phyloP scores from a whole-genome alignment of 768 basidiomycete species.

The Mycena capillaripes region DNA sequence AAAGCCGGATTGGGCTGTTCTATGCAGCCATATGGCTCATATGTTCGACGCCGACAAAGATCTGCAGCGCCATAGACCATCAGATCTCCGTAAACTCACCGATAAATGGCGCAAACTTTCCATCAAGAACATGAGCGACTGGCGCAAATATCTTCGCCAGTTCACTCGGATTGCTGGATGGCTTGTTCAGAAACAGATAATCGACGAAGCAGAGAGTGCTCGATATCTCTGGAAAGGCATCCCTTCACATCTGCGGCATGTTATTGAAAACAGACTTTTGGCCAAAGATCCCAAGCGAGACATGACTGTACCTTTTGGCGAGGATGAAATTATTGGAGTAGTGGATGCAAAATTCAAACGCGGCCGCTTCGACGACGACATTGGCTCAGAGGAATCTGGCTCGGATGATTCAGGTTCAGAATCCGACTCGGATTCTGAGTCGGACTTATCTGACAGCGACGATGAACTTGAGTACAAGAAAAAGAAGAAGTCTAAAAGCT shows the following conservation, averaged over 20 bases:
- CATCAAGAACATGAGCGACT: constrained; percentile 4
- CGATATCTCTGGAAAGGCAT: background rate
- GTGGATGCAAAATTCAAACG: background rate
- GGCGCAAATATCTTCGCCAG: background rate
- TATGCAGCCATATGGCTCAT: background rate
- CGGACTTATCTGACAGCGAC: background rate
- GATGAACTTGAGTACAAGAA: background rate
- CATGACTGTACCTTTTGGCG: background rate
- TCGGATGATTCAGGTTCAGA: background rate
- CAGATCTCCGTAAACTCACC: background rate
- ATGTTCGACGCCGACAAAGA: constrained; percentile 19
- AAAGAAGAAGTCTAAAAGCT: background rate
- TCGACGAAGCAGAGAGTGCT: background rate
- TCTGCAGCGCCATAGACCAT: background rate
- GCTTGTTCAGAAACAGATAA: background rate
- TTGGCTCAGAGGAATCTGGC: background rate
- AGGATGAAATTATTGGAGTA: background rate
- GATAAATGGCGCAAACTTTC: constrained; percentile 2
- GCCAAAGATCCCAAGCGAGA: background rate
- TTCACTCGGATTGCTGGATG: constrained; percentile 6
- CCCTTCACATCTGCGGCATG: background rate
- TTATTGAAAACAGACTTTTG: background rate
- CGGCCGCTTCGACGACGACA: background rate
- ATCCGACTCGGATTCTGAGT: background rate
- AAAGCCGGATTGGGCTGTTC: background rate